phyloP scores from a whole-genome alignment of 2,329 filamentous ascomycete species.

The Capronia epimyces region DNA sequence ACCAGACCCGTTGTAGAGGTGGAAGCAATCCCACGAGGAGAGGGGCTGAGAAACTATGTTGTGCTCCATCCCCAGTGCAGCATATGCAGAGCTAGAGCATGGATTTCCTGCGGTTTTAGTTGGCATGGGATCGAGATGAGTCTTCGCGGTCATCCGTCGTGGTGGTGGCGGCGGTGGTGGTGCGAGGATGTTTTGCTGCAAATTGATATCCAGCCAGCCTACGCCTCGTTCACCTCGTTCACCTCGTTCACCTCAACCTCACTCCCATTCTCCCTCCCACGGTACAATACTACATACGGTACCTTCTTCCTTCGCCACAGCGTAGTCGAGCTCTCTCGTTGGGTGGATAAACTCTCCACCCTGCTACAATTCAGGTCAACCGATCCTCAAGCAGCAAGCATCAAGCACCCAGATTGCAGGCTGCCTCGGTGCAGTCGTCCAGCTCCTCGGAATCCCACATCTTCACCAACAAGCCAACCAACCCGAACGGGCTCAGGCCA shows the following conservation, averaged over 20 bases:
- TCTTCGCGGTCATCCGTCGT: neutral
- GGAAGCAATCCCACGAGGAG: slow-evolving; percentile 4
- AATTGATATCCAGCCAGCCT: neutral
- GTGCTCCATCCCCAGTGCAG: slow-evolving; percentile 9
- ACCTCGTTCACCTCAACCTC: neutral
- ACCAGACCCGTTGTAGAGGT: neutral
- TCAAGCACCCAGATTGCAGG: neutral
- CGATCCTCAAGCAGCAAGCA: neutral
- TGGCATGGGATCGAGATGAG: neutral
- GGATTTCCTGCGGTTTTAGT: slow-evolving; percentile 5
- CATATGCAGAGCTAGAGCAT: slow-evolving; percentile 6
- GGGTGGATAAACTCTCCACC: neutral
- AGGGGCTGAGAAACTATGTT: neutral
- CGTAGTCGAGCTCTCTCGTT: neutral
- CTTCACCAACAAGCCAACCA: slow-evolving; percentile 5
- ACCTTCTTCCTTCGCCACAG: neutral
- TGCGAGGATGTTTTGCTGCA: slow-evolving; percentile 9
- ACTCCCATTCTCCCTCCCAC: too few species aligned
- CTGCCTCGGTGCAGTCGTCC: neutral
- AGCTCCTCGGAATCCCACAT: neutral
- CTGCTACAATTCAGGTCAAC: neutral
- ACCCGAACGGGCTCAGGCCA: neutral
- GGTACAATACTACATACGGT: too few species aligned
- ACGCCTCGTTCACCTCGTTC: neutral
- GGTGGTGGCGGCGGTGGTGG: neutral